phyloP scores from a whole-genome alignment of 2,329 filamentous ascomycete genomes.

The Cladophialophora psammophila region DNA sequence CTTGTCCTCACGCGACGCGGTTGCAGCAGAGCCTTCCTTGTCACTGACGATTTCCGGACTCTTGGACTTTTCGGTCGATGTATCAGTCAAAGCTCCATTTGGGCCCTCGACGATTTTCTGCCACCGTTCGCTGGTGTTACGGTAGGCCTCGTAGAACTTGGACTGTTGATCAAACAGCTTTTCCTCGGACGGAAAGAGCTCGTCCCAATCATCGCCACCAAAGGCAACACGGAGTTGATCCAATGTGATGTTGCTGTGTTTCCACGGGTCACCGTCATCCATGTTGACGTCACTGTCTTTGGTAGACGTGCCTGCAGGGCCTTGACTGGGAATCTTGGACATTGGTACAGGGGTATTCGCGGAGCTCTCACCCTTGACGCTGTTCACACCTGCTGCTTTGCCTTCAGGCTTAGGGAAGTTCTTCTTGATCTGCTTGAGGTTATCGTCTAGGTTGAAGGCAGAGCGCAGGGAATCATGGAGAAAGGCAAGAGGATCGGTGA shows the following conservation, averaged over 20 bases:
- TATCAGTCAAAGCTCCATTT: slow-evolving; percentile 35
- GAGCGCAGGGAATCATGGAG: slow-evolving; percentile 61
- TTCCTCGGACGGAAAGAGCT: slow-evolving; percentile 37
- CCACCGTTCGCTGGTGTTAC: slow-evolving; percentile 34
- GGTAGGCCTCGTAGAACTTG: slow-evolving; percentile 33
- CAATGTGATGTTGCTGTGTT: slow-evolving; percentile 33
- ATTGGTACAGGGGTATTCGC: slow-evolving; percentile 34
- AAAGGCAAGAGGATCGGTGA: slow-evolving; percentile 65
- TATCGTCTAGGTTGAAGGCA: slow-evolving; percentile 57
- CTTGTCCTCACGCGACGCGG: slow-evolving; percentile 18
- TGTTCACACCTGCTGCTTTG: slow-evolving; percentile 12
- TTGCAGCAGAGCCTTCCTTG: slow-evolving; percentile 26
- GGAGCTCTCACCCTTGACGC: slow-evolving; percentile 32
- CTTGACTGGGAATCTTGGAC: slow-evolving; percentile 33
- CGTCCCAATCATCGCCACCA: slow-evolving; percentile 38
- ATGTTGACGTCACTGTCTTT: slow-evolving; percentile 16
- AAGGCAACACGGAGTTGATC: slow-evolving; percentile 37
- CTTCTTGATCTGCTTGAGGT: slow-evolving; percentile 51
- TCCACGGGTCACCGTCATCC: slow-evolving; percentile 34
- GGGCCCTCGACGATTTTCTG: slow-evolving; percentile 35
- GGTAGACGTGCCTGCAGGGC: slow-evolving; percentile 4
- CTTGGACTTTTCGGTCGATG: slow-evolving; percentile 36
- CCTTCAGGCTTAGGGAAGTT: slow-evolving; percentile 39
- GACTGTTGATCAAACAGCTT: slow-evolving; percentile 29
- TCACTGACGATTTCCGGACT: slow-evolving; percentile 33